phyloP scores from a whole-genome alignment of 257 asterid genomes.

The Nicotiana sylvestris region DNA sequence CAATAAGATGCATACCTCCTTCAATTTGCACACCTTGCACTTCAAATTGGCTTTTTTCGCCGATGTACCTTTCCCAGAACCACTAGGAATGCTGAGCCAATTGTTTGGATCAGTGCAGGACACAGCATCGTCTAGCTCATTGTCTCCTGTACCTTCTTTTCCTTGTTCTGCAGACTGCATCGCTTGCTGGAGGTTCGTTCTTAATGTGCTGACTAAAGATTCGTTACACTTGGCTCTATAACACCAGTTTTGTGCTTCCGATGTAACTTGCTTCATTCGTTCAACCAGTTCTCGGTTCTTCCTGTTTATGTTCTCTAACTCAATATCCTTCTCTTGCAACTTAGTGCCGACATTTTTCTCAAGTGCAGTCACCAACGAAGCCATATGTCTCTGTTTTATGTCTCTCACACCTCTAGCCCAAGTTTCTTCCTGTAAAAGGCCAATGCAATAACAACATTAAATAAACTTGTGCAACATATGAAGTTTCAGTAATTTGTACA shows the following conservation, averaged over 20 bases:
- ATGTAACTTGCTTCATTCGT: conserved; percentile 55
- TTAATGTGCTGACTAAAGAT: conserved; percentile 60
- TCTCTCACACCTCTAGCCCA: conserved; percentile 56
- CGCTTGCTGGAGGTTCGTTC: conserved; percentile 59
- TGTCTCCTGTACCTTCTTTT: conserved; percentile 74
- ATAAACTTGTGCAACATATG: not conserved
- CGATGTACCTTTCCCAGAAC: conserved; percentile 22
- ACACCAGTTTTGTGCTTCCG: conserved; percentile 83
- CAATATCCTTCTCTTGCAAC: conserved; percentile 62
- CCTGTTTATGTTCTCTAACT: conserved; percentile 50
- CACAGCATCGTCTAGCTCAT: conserved; percentile 54
- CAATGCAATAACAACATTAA: not conserved
- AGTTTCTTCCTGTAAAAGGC: conserved; percentile 52
- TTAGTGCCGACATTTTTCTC: conserved; percentile 45
- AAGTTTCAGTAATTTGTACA: too few species aligned
- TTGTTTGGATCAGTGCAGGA: conserved; percentile 63
- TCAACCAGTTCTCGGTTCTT: conserved; percentile 72
- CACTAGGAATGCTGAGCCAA: conserved; percentile 30
- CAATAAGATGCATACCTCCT: conserved; percentile 61
- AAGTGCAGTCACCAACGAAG: conserved; percentile 46
- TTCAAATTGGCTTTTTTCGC: conserved; percentile 20
- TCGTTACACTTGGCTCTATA: conserved; percentile 80
- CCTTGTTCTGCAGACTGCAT: conserved; percentile 43
- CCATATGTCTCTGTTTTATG: conserved; percentile 65
- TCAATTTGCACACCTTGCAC: conserved; percentile 56